A percentile compares a stretch with the other conserved stretches of the same genome.
Conservation (phyloP, 2,329 filamentous ascomycete genomes). For the Pseudocercospora vitis region DNA sequence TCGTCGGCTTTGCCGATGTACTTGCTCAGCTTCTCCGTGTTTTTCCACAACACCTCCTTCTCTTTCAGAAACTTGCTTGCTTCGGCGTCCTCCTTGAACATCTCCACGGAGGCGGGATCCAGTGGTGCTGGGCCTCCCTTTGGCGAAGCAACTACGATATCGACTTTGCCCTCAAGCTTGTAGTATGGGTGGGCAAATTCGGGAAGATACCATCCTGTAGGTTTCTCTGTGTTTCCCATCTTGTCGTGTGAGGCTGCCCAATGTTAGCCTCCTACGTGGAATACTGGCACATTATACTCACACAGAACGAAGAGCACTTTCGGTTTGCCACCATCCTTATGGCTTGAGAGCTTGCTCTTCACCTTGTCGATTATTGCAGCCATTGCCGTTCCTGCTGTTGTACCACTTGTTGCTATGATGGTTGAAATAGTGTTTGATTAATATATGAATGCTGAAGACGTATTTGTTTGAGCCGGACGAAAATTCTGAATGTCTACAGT, state of each 20-base stretch:
- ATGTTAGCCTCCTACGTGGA: background rate
- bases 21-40: constrained; percentile 59
- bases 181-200: constrained; percentile 43
- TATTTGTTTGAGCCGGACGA: no score
- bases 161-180: constrained; percentile 39
- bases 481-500: background rate
- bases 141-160: constrained; percentile 43
- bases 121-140: constrained; percentile 42
- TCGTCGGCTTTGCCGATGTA: constrained; percentile 59
- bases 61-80: constrained; percentile 47
- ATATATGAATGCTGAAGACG: no score
- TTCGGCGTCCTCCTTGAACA: constrained; percentile 34
- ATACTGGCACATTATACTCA: background rate
- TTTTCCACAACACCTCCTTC: constrained; percentile 62
- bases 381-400: constrained; percentile 7
- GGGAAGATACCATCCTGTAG: constrained; percentile 69
- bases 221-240: constrained; percentile 46
- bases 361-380: constrained; percentile 29
- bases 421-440: no score
- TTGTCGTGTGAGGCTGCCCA: constrained; percentile 56
- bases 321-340: constrained; percentile 16
- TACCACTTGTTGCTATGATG: background rate
- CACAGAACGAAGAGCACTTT: constrained; percentile 18
- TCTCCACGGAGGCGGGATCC: constrained; percentile 38
- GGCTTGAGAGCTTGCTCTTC: constrained; percentile 29